Conservation (phyloP, 78 protist species). For the Pigoraptor vietnamica region DNA sequence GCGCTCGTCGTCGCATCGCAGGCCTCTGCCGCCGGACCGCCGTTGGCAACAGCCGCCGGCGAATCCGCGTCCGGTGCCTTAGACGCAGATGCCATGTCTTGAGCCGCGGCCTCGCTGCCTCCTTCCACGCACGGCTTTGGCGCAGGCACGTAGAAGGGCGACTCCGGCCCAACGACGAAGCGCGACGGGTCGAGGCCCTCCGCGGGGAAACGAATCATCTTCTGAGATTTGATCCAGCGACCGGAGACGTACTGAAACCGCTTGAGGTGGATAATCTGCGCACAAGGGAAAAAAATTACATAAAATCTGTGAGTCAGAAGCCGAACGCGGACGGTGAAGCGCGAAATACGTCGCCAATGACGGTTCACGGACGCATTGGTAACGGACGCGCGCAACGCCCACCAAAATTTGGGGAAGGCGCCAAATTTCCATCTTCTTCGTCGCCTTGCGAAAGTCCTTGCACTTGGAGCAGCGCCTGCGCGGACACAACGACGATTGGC, state of each 20-base stretch:
- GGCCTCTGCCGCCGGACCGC: no score
- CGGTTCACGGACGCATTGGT: not conserved
- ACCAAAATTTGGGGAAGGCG: slow-evolving; percentile 25
- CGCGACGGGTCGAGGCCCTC: slow-evolving; percentile 12
- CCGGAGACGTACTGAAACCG: not conserved
- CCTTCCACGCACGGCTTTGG: no score
- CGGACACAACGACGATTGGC: no score
- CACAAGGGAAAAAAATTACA: no score
- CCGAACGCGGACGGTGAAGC: no score
- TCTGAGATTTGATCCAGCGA: slow-evolving; percentile 21
- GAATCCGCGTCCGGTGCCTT: no score
- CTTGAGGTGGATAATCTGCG: slow-evolving; percentile 9
- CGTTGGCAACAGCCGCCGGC: no score
- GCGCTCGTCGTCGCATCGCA: not conserved
- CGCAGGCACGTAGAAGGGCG: not conserved
- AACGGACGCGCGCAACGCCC: not conserved
- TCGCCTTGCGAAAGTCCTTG: slow-evolving; percentile 7
- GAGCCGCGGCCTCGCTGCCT: no score
- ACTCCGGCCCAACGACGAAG: not conserved
- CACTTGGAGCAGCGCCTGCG: slow-evolving; percentile 15
- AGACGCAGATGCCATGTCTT: no score
- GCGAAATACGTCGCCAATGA: not conserved
- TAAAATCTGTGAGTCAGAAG: no score
- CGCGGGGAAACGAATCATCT: slow-evolving; percentile 28
- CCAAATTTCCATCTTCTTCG: slow-evolving; percentile 43